These are phyloP conservation scores for Berkeleyomyces basicola DNA, from an alignment of 2,329 filamentous ascomycete species.

Conservation along the genomic window DNA sequence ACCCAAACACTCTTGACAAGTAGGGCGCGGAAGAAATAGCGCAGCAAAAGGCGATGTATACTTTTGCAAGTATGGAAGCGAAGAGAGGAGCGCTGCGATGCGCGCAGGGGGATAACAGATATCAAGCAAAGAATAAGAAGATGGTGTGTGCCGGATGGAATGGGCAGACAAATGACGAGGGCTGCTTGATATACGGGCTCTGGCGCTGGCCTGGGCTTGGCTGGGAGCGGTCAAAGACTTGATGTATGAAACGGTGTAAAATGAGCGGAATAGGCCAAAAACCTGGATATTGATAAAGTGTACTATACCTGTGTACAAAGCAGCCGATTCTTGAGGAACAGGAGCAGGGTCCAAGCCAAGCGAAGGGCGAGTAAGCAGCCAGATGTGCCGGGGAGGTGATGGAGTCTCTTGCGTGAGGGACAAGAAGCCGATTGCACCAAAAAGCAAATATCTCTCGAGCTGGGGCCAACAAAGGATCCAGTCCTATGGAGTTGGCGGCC, in stretches of 20 bases:
- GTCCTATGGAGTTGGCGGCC: neutral
- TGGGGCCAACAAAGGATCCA: neutral
- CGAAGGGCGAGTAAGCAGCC: neutral
- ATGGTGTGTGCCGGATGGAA: neutral
- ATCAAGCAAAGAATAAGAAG: neutral
- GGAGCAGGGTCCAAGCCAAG: neutral
- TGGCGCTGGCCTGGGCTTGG: neutral
- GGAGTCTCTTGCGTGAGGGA: neutral
- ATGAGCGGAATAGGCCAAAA: neutral
- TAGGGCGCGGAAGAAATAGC: neutral
- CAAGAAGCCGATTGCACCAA: too few relatives aligned
- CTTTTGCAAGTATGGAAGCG: neutral
- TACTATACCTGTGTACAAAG: too few relatives aligned
- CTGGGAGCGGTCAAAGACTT: neutral
- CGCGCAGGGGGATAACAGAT: neutral
- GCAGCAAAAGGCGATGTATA: neutral
- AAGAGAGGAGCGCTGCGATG: neutral
- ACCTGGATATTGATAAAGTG: neutral
- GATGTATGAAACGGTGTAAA: neutral
- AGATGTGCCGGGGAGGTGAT: neutral
- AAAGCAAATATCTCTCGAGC: neutral
- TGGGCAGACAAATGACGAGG: neutral
- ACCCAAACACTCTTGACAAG: neutral
- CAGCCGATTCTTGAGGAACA: neutral
- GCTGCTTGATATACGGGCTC: neutral